Conservation (phyloP, 805 yeast genomes). For the Ogataea dorogensis region DNA sequence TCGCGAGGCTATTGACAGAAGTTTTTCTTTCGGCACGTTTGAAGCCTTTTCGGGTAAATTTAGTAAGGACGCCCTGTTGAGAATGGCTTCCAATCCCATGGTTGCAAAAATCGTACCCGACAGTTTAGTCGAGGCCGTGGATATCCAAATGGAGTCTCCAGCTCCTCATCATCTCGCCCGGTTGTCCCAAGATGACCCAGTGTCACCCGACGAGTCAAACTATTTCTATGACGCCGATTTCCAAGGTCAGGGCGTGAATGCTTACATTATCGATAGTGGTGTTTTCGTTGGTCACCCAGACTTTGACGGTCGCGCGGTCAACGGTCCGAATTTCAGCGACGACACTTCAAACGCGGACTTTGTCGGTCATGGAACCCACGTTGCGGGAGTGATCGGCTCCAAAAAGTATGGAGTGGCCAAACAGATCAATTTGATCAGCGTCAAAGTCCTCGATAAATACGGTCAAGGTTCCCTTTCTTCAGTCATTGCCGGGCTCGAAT, state of each 20-base stretch:
- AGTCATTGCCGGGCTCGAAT: slow-evolving; percentile 65
- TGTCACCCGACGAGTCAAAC: slow-evolving; percentile 30
- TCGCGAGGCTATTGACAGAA: slow-evolving; percentile 46
- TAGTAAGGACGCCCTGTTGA: slow-evolving; percentile 44
- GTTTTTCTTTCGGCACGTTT: slow-evolving; percentile 67
- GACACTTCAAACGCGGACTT: slow-evolving; percentile 61
- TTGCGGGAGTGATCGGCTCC: slow-evolving; percentile 86
- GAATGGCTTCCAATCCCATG: slow-evolving; percentile 55
- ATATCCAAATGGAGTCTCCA: slow-evolving; percentile 38
- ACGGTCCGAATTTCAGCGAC: slow-evolving; percentile 61
- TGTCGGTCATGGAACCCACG: slow-evolving; percentile 93
- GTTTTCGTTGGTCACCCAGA: slow-evolving; percentile 60
- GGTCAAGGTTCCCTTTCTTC: slow-evolving; percentile 75
- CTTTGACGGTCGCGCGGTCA: slow-evolving; percentile 57
- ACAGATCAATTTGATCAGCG: slow-evolving; percentile 58
- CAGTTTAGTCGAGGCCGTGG: slow-evolving; percentile 55
- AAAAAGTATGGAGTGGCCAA: slow-evolving; percentile 82
- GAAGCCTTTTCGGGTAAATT: slow-evolving; percentile 69
- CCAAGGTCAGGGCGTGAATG: slow-evolving; percentile 62
- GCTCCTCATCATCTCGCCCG: slow-evolving; percentile 58
- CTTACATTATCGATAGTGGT: slow-evolving; percentile 85
- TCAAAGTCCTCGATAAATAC: slow-evolving; percentile 64
- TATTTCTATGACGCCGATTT: slow-evolving; percentile 48
- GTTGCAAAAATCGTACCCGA: slow-evolving; percentile 73
- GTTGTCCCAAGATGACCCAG: slow-evolving; percentile 48